Conservation (phyloP, 2,329 filamentous ascomycete genomes). For the Cordyceps pruinosa region DNA sequence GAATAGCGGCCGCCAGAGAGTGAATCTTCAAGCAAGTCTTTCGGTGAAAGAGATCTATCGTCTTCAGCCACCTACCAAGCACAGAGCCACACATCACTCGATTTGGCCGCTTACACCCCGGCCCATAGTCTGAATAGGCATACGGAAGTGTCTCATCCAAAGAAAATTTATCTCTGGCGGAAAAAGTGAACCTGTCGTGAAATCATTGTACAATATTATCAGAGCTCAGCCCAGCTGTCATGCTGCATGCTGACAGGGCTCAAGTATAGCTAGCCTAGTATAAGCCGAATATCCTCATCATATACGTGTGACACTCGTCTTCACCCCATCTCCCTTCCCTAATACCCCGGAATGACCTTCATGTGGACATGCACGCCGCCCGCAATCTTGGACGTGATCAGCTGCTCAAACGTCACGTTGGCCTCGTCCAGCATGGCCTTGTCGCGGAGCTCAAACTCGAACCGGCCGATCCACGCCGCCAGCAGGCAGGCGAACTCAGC, state of each 20-base stretch:
- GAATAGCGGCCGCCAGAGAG: too few species aligned
- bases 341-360: neutral
- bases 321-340: neutral
- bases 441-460: conserved; percentile 1
- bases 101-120: too few species aligned
- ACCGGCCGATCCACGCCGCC: conserved; percentile 49
- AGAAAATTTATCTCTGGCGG: neutral
- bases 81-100: too few species aligned
- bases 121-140: too few species aligned
- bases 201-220: neutral
- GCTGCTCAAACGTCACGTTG: conserved; percentile 1
- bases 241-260: too few species aligned
- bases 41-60: too few species aligned
- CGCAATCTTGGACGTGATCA: neutral
- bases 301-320: neutral
- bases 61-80: too few species aligned
- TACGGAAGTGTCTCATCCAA: neutral
- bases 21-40: too few species aligned
- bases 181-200: neutral
- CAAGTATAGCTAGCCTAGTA: too few species aligned
- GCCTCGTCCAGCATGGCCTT: neutral
- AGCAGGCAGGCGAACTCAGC: conserved; percentile 69
- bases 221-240: too few species aligned
- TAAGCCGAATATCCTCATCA: too few species aligned
- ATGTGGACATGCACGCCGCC: neutral